These are phyloP conservation scores for Teunomyces kruisii DNA, from an alignment of 805 yeast genomes.

Conservation along the genomic window DNA sequence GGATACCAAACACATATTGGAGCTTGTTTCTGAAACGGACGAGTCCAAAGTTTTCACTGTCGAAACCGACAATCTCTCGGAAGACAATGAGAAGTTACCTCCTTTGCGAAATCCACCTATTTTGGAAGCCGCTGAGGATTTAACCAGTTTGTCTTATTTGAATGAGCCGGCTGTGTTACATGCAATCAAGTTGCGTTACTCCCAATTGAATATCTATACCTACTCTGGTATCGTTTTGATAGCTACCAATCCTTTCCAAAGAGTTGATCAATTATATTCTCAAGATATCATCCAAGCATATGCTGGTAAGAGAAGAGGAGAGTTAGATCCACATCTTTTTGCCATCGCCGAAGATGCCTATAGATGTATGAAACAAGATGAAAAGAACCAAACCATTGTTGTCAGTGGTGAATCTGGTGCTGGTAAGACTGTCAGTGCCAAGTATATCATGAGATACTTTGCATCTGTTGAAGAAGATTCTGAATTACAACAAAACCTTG, in stretches of 20 bases:
- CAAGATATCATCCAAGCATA: slow-evolving; percentile 93
- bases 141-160: slow-evolving; percentile 85
- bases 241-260: slow-evolving; percentile 94
- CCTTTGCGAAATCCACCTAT: slow-evolving; percentile 88
- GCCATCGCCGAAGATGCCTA: slow-evolving; percentile 98
- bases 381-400: slow-evolving; percentile 88
- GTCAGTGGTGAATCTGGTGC: slow-evolving; percentile 99
- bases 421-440: slow-evolving; percentile 96
- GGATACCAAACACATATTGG: slow-evolving; percentile 42
- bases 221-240: slow-evolving; percentile 95
- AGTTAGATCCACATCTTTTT: slow-evolving; percentile 93
- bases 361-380: slow-evolving; percentile 86
- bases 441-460: slow-evolving; percentile 95
- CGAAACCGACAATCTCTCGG: slow-evolving; percentile 49
- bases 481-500: slow-evolving; percentile 30
- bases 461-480: slow-evolving; percentile 78
- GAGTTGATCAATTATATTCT: slow-evolving; percentile 86
- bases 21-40: slow-evolving; percentile 54
- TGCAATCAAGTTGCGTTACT: slow-evolving; percentile 86
- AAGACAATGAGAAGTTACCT: slow-evolving; percentile 62
- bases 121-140: slow-evolving; percentile 90
- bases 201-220: slow-evolving; percentile 89
- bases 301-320: slow-evolving; percentile 90
- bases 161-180: slow-evolving; percentile 96
- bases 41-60: slow-evolving; percentile 41